phyloP scores from a whole-genome alignment of 495 filamentous ascomycete species.

The Penicillium angulare region DNA sequence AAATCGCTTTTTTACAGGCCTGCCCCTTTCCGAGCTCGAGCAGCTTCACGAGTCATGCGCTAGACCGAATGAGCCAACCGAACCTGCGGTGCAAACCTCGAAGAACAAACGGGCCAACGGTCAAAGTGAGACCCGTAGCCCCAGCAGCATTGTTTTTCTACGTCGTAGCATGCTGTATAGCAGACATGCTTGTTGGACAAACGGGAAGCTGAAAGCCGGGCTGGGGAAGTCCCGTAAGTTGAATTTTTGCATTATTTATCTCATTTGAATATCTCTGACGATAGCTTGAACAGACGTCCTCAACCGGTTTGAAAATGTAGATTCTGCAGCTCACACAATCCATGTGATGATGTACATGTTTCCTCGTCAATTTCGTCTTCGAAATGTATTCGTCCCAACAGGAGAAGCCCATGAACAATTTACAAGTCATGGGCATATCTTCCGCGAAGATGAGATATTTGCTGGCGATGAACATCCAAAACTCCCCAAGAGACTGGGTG shows the following conservation, averaged over 20 bases:
- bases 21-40: constrained; percentile 46
- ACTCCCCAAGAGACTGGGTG: constrained; percentile 72
- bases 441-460: constrained; percentile 82
- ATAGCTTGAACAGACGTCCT: constrained; percentile 65
- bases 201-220: constrained; percentile 68
- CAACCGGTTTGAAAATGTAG: constrained; percentile 62
- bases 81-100: background rate
- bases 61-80: background rate
- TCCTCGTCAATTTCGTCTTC: constrained; percentile 82
- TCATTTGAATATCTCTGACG: background rate
- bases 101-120: background rate
- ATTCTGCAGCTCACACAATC: constrained; percentile 51
- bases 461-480: background rate
- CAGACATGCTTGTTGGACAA: constrained; percentile 62
- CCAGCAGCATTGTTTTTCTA: constrained; percentile 70
- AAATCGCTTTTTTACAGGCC: constrained; percentile 30
- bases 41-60: constrained; percentile 12
- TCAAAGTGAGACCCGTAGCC: constrained; percentile 20
- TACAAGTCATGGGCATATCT: constrained; percentile 69
- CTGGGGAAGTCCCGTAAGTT: constrained; percentile 77
- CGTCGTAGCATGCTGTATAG: constrained; percentile 87
- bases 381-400: constrained; percentile 82
- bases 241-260: background rate
- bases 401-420: constrained; percentile 60
- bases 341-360: constrained; percentile 92